phyloP scores from a whole-genome alignment of 2,329 filamentous ascomycete species.

The Epichloe aotearoae region DNA sequence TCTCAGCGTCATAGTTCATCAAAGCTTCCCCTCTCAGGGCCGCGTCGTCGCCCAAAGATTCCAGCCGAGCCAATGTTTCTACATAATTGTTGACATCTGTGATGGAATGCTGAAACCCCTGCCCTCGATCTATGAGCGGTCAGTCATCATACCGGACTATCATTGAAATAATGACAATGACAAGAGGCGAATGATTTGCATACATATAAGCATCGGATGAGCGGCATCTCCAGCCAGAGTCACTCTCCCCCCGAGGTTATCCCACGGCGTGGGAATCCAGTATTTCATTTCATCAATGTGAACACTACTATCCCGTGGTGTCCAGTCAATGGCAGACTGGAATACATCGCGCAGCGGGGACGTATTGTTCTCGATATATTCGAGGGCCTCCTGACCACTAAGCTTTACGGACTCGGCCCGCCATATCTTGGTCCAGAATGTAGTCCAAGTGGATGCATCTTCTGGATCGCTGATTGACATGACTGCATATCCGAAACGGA shows the following conservation, averaged over 20 bases:
- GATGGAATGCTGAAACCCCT: constrained; percentile 31
- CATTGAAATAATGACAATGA: neutral
- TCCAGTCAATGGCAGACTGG: constrained; percentile 21
- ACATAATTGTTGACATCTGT: constrained; percentile 26
- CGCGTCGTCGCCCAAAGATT: constrained; percentile 2
- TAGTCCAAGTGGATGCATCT: constrained; percentile 17
- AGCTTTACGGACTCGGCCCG: constrained; percentile 13
- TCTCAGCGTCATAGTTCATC: constrained; percentile 18
- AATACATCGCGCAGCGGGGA: constrained; percentile 17
- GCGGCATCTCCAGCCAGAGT: constrained; percentile 27
- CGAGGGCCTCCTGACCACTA: constrained; percentile 22
- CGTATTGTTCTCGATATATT: constrained; percentile 16
- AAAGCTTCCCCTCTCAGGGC: constrained; percentile 11
- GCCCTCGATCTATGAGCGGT: constrained; percentile 24
- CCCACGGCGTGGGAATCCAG: constrained; percentile 21
- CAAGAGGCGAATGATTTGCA: constrained; percentile 1
- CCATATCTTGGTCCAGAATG: constrained; percentile 24
- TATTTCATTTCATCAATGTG: constrained; percentile 24
- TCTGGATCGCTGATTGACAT: constrained; percentile 12
- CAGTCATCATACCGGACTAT: neutral
- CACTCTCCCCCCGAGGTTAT: constrained; percentile 18
- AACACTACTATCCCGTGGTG: constrained; percentile 17
- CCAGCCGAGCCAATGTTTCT: constrained; percentile 15
- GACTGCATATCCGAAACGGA: constrained; percentile 1
- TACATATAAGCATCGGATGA: constrained; percentile 32